Evolutionary conservation across 2,329 filamentous ascomycete species (phyloP).

Genomic region (Fusarium caatingaense): DNA sequence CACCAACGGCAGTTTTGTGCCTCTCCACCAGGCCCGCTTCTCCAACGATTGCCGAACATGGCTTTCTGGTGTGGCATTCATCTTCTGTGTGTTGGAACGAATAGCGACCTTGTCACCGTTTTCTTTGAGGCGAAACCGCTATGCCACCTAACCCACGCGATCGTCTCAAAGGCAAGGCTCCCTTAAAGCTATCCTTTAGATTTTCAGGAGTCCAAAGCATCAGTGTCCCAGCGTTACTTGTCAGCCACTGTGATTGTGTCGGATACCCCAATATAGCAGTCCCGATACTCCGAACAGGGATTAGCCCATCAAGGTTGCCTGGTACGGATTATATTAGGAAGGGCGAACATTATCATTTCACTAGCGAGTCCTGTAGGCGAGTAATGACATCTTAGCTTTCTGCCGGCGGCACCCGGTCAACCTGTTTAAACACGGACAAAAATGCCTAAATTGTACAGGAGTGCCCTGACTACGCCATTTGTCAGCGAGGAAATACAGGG

Average conservation of each 20-base stretch:
- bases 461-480: slow-evolving; percentile 39
- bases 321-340: slow-evolving; percentile 38
- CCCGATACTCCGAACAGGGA: slow-evolving; percentile 41
- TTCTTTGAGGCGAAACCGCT: not conserved
- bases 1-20: slow-evolving; percentile 46
- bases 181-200: not conserved
- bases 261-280: slow-evolving; percentile 46
- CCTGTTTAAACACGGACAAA: slow-evolving; percentile 31
- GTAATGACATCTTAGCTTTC: slow-evolving; percentile 25
- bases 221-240: slow-evolving; percentile 31
- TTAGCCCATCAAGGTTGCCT: slow-evolving; percentile 40
- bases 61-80: slow-evolving; percentile 34
- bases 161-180: slow-evolving; percentile 22
- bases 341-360: slow-evolving; percentile 40
- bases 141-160: not conserved
- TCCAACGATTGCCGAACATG: slow-evolving; percentile 49
- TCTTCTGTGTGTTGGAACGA: slow-evolving; percentile 14
- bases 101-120: not conserved
- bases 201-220: slow-evolving; percentile 1
- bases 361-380: slow-evolving; percentile 23
- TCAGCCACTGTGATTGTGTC: slow-evolving; percentile 34
- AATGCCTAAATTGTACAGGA: slow-evolving; percentile 40
- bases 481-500: slow-evolving; percentile 32
- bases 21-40: slow-evolving; percentile 47
- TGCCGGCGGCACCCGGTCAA: slow-evolving; percentile 44